Evolutionary conservation across 2,329 filamentous ascomycete genomes (phyloP).

Genomic region (Curvularia sp.): DNA sequence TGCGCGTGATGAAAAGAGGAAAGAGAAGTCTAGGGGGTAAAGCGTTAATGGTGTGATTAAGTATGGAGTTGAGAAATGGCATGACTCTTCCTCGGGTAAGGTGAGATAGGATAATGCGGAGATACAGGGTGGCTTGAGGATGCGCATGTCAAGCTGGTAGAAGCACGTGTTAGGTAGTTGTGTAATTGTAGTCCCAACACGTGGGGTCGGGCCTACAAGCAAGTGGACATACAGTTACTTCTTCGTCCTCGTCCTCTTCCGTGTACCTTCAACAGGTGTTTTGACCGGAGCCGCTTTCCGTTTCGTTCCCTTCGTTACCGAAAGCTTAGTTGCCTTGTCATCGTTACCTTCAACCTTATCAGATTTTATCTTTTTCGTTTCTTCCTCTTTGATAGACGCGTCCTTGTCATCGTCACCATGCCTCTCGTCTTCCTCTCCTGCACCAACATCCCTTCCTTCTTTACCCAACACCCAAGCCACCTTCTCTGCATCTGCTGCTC

Average conservation of each 20-base stretch:
- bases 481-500: conserved; percentile 28
- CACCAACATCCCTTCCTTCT: conserved; percentile 12
- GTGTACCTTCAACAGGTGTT: conserved; percentile 25
- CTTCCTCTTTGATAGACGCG: not conserved
- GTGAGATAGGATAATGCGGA: not conserved
- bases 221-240: conserved; percentile 12
- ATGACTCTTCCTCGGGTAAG: not conserved
- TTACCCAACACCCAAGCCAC: conserved; percentile 18
- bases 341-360: not conserved
- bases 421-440: conserved; percentile 3
- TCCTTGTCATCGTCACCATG: conserved; percentile 3
- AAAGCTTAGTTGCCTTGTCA: conserved; percentile 4
- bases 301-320: conserved; percentile 32
- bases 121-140: not conserved
- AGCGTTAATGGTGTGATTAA: conserved; percentile 3
- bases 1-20: not conserved
- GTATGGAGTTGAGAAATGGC: conserved; percentile 2
- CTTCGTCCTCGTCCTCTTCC: conserved; percentile 39
- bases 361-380: conserved; percentile 2
- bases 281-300: conserved; percentile 30
- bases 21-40: conserved; percentile 1
- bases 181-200: not conserved
- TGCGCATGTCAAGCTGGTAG: not conserved
- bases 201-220: not conserved
- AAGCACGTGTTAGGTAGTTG: not conserved